Evolutionary conservation across 2,329 filamentous ascomycete genomes (phyloP).

Genomic region (Aspergillus sp.): DNA sequence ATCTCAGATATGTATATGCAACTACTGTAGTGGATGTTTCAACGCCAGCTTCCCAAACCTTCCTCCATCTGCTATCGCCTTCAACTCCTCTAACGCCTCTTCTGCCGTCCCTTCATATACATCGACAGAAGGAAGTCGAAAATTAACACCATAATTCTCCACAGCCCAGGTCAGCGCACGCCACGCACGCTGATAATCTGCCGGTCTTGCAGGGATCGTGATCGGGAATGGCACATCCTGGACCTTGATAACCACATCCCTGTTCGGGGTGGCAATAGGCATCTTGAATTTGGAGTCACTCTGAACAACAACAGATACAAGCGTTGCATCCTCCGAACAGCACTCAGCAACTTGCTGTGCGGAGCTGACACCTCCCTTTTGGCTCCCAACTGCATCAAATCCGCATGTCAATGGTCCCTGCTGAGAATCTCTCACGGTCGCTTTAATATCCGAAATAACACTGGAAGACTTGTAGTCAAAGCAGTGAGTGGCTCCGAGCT

Average conservation of each 20-base stretch:
- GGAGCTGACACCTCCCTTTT: background rate
- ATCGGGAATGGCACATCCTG: background rate
- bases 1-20: no score
- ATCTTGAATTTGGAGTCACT: background rate
- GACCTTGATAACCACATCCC: background rate
- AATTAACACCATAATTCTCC: background rate
- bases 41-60: slow-evolving; percentile 15
- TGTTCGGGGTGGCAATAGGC: background rate
- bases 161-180: background rate
- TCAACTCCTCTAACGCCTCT: slow-evolving; percentile 2
- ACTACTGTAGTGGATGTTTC: background rate
- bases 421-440: background rate
- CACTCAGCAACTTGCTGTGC: background rate
- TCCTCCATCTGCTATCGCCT: background rate
- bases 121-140: background rate
- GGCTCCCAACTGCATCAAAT: background rate
- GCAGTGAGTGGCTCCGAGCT: slow-evolving; percentile 7
- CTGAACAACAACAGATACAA: background rate
- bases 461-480: slow-evolving; percentile 12
- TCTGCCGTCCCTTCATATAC: background rate
- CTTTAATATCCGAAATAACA: slow-evolving; percentile 3
- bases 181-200: background rate
- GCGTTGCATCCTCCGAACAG: background rate
- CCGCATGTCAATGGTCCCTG: background rate
- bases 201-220: background rate